phyloP scores from a whole-genome alignment of 2,329 filamentous ascomycete genomes.

The Pseudogymnoascus sp. region DNA sequence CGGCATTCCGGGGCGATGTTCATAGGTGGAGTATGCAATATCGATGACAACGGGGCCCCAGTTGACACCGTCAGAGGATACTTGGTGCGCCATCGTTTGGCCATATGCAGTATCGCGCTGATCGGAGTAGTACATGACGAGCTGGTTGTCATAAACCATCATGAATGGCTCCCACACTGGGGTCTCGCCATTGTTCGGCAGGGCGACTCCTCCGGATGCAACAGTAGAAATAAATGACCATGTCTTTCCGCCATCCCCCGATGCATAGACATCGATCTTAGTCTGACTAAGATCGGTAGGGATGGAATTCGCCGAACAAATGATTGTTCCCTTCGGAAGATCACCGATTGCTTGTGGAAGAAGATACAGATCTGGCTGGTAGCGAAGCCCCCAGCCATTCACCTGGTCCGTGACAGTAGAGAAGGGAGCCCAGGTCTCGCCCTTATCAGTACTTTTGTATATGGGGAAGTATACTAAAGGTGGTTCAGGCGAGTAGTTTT shows the following conservation, averaged over 20 bases:
- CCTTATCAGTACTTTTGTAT: slow-evolving; percentile 40
- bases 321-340: slow-evolving; percentile 50
- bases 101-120: slow-evolving; percentile 55
- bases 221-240: slow-evolving; percentile 59
- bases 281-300: slow-evolving; percentile 46
- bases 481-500: slow-evolving; percentile 13
- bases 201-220: slow-evolving; percentile 47
- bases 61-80: slow-evolving; percentile 44
- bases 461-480: slow-evolving; percentile 37
- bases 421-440: slow-evolving; percentile 50
- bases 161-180: slow-evolving; percentile 65
- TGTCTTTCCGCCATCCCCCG: slow-evolving; percentile 44
- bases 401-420: slow-evolving; percentile 51
- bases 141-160: slow-evolving; percentile 43
- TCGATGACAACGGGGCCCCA: slow-evolving; percentile 55
- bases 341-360: slow-evolving; percentile 47
- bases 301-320: slow-evolving; percentile 38
- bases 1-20: slow-evolving; percentile 57
- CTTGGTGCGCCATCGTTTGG: slow-evolving; percentile 55
- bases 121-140: slow-evolving; percentile 61
- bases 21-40: slow-evolving; percentile 49
- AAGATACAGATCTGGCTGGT: slow-evolving; percentile 57
- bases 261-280: slow-evolving; percentile 59
- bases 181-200: slow-evolving; percentile 49
- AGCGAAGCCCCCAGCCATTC: slow-evolving; percentile 53